Base-by-base conservation (phyloP, 495 filamentous ascomycete species). In the Aspergillus haitiensis region DNA sequence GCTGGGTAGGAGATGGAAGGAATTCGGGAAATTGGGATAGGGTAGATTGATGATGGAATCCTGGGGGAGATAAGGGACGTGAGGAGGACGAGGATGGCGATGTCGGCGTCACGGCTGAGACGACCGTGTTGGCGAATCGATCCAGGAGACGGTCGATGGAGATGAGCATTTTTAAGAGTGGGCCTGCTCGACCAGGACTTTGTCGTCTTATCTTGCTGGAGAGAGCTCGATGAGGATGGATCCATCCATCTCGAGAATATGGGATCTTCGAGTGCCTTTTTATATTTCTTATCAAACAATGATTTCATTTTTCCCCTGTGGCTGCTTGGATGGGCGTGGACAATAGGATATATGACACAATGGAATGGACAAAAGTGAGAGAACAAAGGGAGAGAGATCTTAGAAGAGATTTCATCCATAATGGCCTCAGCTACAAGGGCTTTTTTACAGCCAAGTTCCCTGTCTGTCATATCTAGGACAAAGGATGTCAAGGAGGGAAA, bases 91-190 rank as follows among this genome's bases (percentile, higher is more conserved):
- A 6, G 37, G 37, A 40, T 40, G 7, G 37, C 2, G 37, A 11
- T 40, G 37, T 10, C n/a, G 37, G 7, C 10, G 37, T 7, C n/a
- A 40, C 6, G 21, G 39, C 46, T 7, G 58, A 34, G 40, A 54
- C 52, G 58, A 54, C 16, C 15, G 45, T 15, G 42, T 54, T 34
- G 44, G 51, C n/a, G n/a, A 54, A 7, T 11, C 31, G 40, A 18
- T 60, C 58, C 15, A 60, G 31, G 32, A 60, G 5, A 11, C 27
- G 45, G 40, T 39, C 52, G 11, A 60, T 21, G 6, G 42, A 32
- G 8, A 34, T 21, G 10, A 51, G 15, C 48, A 51, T 51, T 13
- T 21, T 51, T 6, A 3, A 27, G 1, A 1, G 21, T 27, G 21
- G 21, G 3, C 21, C 21, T n/a, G n/a, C n/a, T n/a, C n/a, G n/a